Base-by-base conservation (phyloP, 305 asterid genomes). In the Fraxinus angustifolia region DNA sequence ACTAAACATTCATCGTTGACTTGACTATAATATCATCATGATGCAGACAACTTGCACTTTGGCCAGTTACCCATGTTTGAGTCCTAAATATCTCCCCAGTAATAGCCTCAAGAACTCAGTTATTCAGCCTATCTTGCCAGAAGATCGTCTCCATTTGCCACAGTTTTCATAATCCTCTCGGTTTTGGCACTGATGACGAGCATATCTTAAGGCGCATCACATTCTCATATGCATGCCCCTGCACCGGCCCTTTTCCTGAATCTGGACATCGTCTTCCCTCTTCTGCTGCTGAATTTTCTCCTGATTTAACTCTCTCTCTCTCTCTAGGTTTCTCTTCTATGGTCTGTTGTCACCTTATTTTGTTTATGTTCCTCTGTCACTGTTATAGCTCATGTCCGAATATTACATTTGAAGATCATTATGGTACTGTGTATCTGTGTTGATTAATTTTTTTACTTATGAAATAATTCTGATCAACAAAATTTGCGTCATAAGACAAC, bases 191-290 rank as follows among this genome's bases (percentile, higher is more conserved):
- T n/a, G 36, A 73, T 71, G 34, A 19, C 53, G 16, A 30, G 82
- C 14, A 21, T 33, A 28, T 31, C 73, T 3, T 60, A 80, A 23
- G 50, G 28, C 11, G 76, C 76, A 33, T 6, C 16, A 12, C 50
- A 40, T 10, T 40, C 48, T 40, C 48, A 40, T 10, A 40, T 8
- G 6, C 81, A 78, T 8, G 67, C 65, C 30, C 77, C 48, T 4
- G 2, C 77, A 8, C 82, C 21, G 14, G 71, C 68, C 82, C 82
- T 70, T 31, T 23, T 26, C 71, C 28, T 73, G 53, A 34, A 16
- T n/a, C 42, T 6, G 81, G 42, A 21, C 1, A 4, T 36, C 62
- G 50, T 5, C 70, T 28, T 40, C 34, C 50, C 82, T 40, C 82
- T 17, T 42, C 77, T 5, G 76, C 68, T 67, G 67, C 76, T 38